A percentile compares a stretch with the other conserved stretches of the same genome.
Conservation (phyloP, 176 grass and related monocot species). For the Aegilops speltoides region DNA sequence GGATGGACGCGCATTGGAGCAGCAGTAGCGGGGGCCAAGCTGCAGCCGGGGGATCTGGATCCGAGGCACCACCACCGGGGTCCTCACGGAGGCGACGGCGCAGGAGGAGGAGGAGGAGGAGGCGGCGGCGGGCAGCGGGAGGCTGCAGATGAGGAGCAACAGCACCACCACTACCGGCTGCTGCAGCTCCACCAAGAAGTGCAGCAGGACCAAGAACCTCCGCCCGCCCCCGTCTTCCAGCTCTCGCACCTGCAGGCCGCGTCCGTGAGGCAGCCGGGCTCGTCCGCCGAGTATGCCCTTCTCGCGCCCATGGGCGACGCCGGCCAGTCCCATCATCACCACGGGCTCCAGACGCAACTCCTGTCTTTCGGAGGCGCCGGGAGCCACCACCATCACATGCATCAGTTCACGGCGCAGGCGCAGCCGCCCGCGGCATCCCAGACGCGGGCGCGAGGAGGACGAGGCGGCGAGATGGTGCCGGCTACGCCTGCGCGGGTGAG, state of each 20-base stretch:
- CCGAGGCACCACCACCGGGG: conserved; percentile 68
- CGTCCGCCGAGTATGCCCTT: conserved; percentile 63
- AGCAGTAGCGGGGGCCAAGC: conserved; percentile 36
- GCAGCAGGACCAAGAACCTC: conserved; percentile 36
- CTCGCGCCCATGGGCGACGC: conserved; percentile 64
- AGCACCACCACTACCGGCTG: conserved; percentile 23
- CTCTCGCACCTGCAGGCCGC: conserved; percentile 49
- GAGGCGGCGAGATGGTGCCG: conserved; percentile 41
- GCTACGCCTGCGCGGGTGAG: conserved; percentile 23
- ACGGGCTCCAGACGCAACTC: conserved; percentile 56
- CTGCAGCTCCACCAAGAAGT: conserved; percentile 43
- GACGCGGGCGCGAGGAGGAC: conserved; percentile 22
- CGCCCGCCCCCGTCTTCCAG: conserved; percentile 34
- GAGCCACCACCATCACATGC: conserved; percentile 38
- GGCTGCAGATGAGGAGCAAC: conserved; percentile 29
- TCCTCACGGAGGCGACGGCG: conserved; percentile 49
- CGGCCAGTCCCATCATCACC: conserved; percentile 48
- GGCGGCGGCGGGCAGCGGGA: conserved; percentile 24
- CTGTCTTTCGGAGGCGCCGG: conserved; percentile 41
- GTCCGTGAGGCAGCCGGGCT: conserved; percentile 46
- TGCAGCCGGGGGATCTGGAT: conserved; percentile 86
- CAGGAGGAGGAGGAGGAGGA: not conserved
- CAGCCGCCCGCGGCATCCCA: conserved; percentile 17
- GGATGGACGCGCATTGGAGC: conserved; percentile 62
- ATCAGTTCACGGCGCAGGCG: conserved; percentile 45